Evolutionary conservation across 192 early-diverging fungal genomes (phyloP), one percentile per base, ranked within the genome.

Genomic region (Dissophora globulifera): DNA sequence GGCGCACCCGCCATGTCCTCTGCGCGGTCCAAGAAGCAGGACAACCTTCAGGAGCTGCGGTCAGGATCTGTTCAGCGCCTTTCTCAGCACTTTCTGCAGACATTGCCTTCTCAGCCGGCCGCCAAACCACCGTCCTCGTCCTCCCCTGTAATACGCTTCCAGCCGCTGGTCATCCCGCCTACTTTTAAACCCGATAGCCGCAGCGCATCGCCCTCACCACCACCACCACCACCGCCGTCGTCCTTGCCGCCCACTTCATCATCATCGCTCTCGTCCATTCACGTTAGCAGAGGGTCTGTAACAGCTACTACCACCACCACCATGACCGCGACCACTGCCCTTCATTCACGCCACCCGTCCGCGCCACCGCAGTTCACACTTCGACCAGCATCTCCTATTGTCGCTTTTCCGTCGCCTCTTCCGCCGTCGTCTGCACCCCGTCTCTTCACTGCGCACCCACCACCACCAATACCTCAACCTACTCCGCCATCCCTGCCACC

Each of bases 1-100:
- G 22, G 6, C 33, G 13, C 13, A 38, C 31, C 52, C 32, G 15
- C 54, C 49, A 60, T 62, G 56, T 48, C 58, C 29, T 48, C 68
- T 45, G 50, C 52, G 29, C 70, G 57, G 35, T 60, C 62, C 41
- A 75, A 65, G 50, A 75, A 75, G 49, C 48, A 66, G 49, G 61
- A 75, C 33, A 65, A 17, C 32, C 20, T 53, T 5, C 70, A 75
- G 41, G 60, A 69, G 31, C 43, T 71, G 49, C 61, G 46, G 58
- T 43, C 63, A 58, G 62, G 69, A 35, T 60, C 67, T 11, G 62
- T 79, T 20, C 62, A 79, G 38, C 42, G 66, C 40, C 69, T 69
- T 30, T 70, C 69, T 26, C 62, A 79, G 38, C 67, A 79, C 10
- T 79, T 64, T 29, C 51, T 64, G 15, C 68, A 69, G 52, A 50